Conservation (phyloP, 495 filamentous ascomycete genomes). For the Hypoxylon fragiforme region DNA sequence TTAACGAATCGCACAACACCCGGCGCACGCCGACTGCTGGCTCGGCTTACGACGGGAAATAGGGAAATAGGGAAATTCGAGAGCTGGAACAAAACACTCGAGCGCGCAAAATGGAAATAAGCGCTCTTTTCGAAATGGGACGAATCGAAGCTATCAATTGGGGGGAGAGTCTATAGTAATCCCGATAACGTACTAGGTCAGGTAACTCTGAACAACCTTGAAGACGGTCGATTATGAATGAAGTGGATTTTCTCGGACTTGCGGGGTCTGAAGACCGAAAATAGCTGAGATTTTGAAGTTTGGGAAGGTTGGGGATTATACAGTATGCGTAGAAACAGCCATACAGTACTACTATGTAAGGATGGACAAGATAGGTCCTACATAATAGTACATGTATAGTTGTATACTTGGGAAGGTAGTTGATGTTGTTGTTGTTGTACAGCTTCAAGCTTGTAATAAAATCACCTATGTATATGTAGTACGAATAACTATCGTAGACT, state of each 20-base stretch:
- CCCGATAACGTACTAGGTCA: conserved; percentile 22
- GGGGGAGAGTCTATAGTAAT: conserved; percentile 24
- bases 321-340: conserved; percentile 11
- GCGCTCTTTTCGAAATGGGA: conserved; percentile 22
- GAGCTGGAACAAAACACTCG: conserved; percentile 3
- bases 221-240: conserved; percentile 14
- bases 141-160: conserved; percentile 25
- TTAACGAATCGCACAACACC: conserved; percentile 18
- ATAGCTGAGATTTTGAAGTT: conserved; percentile 10
- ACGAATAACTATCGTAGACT: too few relatives aligned
- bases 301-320: conserved; percentile 10
- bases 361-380: not conserved
- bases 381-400: too few relatives aligned
- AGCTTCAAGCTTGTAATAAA: too few relatives aligned
- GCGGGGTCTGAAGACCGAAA: conserved; percentile 31
- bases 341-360: not conserved
- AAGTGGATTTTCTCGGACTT: conserved; percentile 32
- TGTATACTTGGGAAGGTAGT: too few relatives aligned
- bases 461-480: too few relatives aligned
- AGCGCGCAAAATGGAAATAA: conserved; percentile 20
- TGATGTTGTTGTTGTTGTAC: too few relatives aligned
- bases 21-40: conserved; percentile 26
- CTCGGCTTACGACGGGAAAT: conserved; percentile 42
- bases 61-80: conserved; percentile 28
- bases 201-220: conserved; percentile 21